Evolutionary conservation across 2,329 filamentous ascomycete genomes (phyloP).

Genomic region (Botrytis galanthina): DNA sequence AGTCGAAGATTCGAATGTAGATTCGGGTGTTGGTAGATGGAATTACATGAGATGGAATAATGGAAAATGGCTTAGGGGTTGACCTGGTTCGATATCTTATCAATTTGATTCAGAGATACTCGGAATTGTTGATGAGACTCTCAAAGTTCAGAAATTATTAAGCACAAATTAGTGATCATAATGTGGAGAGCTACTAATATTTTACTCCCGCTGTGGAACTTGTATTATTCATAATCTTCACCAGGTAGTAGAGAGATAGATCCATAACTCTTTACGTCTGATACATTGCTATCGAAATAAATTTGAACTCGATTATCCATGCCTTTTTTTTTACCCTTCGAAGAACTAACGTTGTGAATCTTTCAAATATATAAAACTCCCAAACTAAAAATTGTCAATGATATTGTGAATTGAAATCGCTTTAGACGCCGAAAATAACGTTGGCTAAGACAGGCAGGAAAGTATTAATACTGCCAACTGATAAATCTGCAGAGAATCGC

Average conservation of each 20-base stretch:
- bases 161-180: not conserved
- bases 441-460: not conserved
- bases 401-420: not conserved
- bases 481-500: not conserved
- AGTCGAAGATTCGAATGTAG: not conserved
- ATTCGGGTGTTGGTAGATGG: not conserved
- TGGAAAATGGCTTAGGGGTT: fast-evolving
- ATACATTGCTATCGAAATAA: not conserved
- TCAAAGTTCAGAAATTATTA: not conserved
- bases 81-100: not conserved
- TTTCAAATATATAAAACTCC: not conserved
- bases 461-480: fast-evolving
- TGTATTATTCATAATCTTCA: not conserved
- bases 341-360: not conserved
- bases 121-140: no score
- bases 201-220: not conserved
- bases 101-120: not conserved
- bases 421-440: not conserved
- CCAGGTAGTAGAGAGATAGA: not conserved
- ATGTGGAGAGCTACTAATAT: not conserved
- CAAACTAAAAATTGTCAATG: not conserved
- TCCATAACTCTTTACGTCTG: fast-evolving
- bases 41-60: not conserved
- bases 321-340: fast-evolving
- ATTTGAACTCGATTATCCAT: not conserved